Base-by-base conservation (phyloP, 2,329 filamentous ascomycete species). In the Penicillium sp. region DNA sequence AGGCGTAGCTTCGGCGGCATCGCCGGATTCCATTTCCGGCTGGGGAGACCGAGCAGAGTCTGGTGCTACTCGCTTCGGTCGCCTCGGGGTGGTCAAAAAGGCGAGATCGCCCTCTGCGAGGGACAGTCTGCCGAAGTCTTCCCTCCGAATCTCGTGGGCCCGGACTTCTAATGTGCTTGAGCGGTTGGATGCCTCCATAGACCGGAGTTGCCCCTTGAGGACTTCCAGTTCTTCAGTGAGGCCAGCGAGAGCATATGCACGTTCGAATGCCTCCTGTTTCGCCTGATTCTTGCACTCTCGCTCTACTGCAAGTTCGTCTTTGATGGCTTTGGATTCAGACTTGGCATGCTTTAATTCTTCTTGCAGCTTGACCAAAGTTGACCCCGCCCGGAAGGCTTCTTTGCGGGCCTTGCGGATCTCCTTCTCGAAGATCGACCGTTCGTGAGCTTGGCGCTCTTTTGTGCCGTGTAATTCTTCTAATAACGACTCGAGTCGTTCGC, bases 321-420 rank as follows among this genome's bases (percentile, higher is more conserved):
- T 79, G 20, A 79, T 66, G 8, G 72, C 66, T 56, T 73, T 77
- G 24, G 78, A 64, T 53, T 77, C 76, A 1, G 58, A 61, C 50
- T 69, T 69, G 4, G 66, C 61, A 20, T 72, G 63, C 42, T 74
- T 74, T 20, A 76, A 53, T 50, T 76, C 72, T 50, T 82, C 79
- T 58, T 82, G 78, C 6, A 74, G 60, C 57, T 81, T 80, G 2
- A 82, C 74, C 24, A 81, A 55, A 2, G 71, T 69, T 1, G 79
- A 80, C 6, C 78, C 76, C 6, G 78, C 75, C 44, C 78, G 80
- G 59, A 81, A 81, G 1, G 79, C 78, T 57, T 82, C 79, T 61
- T 82, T 82, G 15, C 78, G 70, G 35, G 76, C 71, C 44, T 75
- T 75, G 39, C 78, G 70, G 28, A 81, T 72, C 58, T 82, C 80